Conservation (phyloP, 805 yeast genomes). For the Lipomyces orientalis region DNA sequence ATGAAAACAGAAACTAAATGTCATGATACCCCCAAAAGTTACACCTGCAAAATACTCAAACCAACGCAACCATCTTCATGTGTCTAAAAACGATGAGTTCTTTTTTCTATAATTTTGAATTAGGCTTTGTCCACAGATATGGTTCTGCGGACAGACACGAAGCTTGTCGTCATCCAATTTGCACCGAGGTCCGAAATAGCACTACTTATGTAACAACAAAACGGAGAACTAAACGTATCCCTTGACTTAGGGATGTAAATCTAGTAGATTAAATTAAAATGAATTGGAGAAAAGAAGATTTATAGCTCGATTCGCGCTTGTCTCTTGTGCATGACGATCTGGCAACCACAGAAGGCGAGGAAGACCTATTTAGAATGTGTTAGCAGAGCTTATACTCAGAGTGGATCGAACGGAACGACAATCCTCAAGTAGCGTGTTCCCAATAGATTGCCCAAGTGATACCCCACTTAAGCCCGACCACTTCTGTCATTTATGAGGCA, state of each 20-base stretch:
- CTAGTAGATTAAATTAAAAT: background rate
- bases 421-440: background rate
- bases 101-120: background rate
- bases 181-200: background rate
- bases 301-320: conserved; percentile 39
- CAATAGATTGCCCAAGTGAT: background rate
- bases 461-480: no score
- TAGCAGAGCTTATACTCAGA: background rate
- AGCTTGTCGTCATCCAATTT: background rate
- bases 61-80: background rate
- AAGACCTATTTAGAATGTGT: conserved; percentile 50
- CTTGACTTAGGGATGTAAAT: conserved; percentile 3
- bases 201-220: conserved; percentile 10
- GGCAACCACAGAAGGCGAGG: conserved; percentile 90
- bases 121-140: background rate
- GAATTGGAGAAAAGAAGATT: conserved; percentile 14
- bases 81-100: background rate
- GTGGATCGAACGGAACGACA: background rate
- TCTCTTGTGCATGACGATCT: conserved; percentile 54
- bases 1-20: conserved; percentile 2
- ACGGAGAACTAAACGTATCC: background rate
- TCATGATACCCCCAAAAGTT: conserved; percentile 11
- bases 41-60: background rate
- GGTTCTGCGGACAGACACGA: background rate
- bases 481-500: background rate